Conservation (phyloP, 805 yeast genomes). For the Blastobotrys mokoenaii region DNA sequence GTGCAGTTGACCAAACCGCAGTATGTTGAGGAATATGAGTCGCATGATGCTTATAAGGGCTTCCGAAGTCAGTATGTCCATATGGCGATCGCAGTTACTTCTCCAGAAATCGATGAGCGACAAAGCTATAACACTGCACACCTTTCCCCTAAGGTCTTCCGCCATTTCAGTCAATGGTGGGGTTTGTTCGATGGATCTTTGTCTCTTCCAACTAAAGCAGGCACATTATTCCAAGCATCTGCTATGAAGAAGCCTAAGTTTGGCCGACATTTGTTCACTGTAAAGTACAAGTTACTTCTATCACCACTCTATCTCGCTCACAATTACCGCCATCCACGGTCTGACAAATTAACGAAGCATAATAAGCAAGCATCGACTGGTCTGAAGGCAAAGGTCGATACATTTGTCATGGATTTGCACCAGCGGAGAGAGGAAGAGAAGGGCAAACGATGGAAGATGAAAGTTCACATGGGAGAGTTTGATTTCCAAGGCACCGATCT, state of each 20-base stretch:
- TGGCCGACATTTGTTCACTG: conserved; percentile 64
- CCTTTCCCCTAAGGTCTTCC: conserved; percentile 59
- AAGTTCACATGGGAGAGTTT: conserved; percentile 59
- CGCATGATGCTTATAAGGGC: conserved; percentile 72
- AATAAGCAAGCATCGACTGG: conserved; percentile 49
- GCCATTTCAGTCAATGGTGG: conserved; percentile 82
- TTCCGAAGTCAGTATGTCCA: conserved; percentile 81
- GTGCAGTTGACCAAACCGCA: conserved; percentile 52
- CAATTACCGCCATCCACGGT: conserved; percentile 45
- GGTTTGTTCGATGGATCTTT: conserved; percentile 66
- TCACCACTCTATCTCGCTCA: conserved; percentile 71
- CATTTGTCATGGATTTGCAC: conserved; percentile 57
- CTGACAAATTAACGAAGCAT: conserved; percentile 34
- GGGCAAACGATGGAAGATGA: conserved; percentile 40
- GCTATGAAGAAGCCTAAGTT: conserved; percentile 41
- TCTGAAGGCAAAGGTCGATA: conserved; percentile 49
- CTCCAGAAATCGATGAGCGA: conserved; percentile 5
- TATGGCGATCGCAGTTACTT: conserved; percentile 45
- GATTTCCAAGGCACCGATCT: conserved; percentile 63
- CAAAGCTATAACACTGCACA: conserved; percentile 62
- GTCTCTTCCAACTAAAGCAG: conserved; percentile 71
- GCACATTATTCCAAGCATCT: conserved; percentile 45
- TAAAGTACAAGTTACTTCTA: conserved; percentile 68
- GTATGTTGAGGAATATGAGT: conserved; percentile 35
- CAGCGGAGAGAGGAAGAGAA: conserved; percentile 38